These are phyloP conservation scores for Leccinum truebloodii DNA, from an alignment of 768 basidiomycete species.

Conservation along the genomic window DNA sequence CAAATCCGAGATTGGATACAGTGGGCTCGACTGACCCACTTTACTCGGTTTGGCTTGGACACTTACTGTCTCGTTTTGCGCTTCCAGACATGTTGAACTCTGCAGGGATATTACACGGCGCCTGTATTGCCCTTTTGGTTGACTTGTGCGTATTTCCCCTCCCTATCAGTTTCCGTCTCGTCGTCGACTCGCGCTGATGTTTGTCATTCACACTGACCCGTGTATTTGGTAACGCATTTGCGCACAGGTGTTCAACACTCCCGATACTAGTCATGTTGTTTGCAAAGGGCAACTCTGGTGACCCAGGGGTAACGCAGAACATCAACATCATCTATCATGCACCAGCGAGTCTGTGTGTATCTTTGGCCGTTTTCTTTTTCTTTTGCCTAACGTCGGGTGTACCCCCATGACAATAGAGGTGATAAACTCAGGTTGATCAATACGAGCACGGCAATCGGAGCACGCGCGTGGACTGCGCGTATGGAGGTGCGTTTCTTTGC, in stretches of 20 bases:
- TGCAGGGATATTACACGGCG: conserved; percentile 40
- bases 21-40: too few relatives aligned
- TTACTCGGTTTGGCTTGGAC: too few relatives aligned
- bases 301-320: conserved; percentile 43
- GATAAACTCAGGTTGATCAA: conserved; percentile 44
- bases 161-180: background rate
- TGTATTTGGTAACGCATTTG: too few relatives aligned
- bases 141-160: conserved; percentile 40
- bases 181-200: too few relatives aligned
- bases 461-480: conserved; percentile 33
- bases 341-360: conserved; percentile 39
- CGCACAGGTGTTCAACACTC: conserved; percentile 42
- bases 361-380: background rate
- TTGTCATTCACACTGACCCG: too few relatives aligned
- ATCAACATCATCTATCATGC: conserved; percentile 49
- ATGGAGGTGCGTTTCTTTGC: conserved; percentile 36
- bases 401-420: conserved; percentile 34
- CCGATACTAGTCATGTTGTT: conserved; percentile 39
- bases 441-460: conserved; percentile 36
- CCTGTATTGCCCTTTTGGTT: conserved; percentile 44
- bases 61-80: too few relatives aligned
- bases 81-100: conserved; percentile 45
- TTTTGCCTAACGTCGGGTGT: background rate
- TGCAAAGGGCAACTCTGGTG: conserved; percentile 29
- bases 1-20: too few relatives aligned